Percentiles rank a stretch among this genome's conserved stretches.
phyloP scores from a whole-genome alignment of 257 asterid genomes.

The Capsicum chinense region DNA sequence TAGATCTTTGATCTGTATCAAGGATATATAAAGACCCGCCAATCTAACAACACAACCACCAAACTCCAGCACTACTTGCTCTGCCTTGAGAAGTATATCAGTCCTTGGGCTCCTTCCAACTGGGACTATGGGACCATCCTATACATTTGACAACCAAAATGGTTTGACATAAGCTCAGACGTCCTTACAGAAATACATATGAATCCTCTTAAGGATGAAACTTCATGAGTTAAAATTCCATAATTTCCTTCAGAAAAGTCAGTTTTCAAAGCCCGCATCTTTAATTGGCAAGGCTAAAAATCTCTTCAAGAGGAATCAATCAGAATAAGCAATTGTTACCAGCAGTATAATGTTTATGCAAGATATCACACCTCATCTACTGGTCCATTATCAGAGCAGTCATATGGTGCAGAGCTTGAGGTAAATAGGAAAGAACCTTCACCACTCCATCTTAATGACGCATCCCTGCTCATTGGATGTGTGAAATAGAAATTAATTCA shows the following conservation, averaged over 20 bases:
- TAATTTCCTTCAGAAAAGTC: not conserved
- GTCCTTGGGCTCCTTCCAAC: constrained; percentile 90
- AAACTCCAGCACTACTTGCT: constrained; percentile 74
- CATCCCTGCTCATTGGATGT: constrained; percentile 59
- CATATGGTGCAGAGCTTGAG: constrained; percentile 94
- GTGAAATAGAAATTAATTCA: constrained; percentile 5
- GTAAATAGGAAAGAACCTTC: constrained; percentile 93
- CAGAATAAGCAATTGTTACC: constrained; percentile 23
- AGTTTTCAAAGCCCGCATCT: not conserved
- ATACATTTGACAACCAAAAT: constrained; percentile 28
- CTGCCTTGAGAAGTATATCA: constrained; percentile 80
- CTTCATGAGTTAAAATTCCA: not conserved
- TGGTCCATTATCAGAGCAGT: constrained; percentile 81
- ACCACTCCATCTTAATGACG: constrained; percentile 85
- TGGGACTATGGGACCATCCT: constrained; percentile 89
- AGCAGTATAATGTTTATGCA: constrained; percentile 35
- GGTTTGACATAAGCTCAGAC: constrained; percentile 29
- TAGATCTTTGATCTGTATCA: constrained; percentile 33
- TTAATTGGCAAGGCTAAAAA: not conserved
- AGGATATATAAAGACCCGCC: constrained; percentile 99
- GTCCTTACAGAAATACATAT: not conserved
- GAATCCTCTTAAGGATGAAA: constrained; percentile 6
- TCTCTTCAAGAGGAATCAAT: not conserved
- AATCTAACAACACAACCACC: constrained; percentile 92
- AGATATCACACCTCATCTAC: constrained; percentile 82